Base-by-base conservation (phyloP, 140 eudicot species). In the Anethum foeniculum region DNA sequence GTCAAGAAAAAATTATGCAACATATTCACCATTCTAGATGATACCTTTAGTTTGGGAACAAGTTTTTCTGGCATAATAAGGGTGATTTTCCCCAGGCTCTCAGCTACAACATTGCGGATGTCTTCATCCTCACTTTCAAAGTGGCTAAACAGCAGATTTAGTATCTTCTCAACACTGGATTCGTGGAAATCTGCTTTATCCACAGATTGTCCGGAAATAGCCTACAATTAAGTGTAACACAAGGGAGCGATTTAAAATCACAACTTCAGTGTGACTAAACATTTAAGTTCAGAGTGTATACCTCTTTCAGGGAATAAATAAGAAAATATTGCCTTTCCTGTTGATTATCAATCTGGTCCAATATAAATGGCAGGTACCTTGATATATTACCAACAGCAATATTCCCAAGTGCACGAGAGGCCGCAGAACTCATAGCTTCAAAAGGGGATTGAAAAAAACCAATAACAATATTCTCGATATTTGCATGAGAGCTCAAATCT, bases 91-190 rank as follows among this genome's bases (percentile, higher is more conserved):
- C 99, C 99, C 56, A 95, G 84, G 78, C 97, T 93, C 85, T 95
- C 99, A 2, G 99, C 97, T 25, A 95, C 98, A 58, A 95, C 97
- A 85, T 93, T 95, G 30, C 98, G 92, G 49, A 93, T 97, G 81
- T 98, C 99, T 86, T 93, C 98, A 84, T 95, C 99, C 71, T 95
- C 99, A 85, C 97, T 95, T 93, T 91, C 98, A 83, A 96, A 91
- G 85, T 95, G 98, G 81, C 91, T 95, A 69, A 95, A 95, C 48
- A 95, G 89, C 86, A 93, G 85, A 83, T 81, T 86, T 34, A 93
- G 91, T 74, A 95, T 95, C 93, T 95, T 95, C 78, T 88, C 97
- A 82, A 95, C 97, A 83, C 97, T 91, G 3, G 96, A 91, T 81
- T 88, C 94, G 83, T 95, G 91, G 81, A 95, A 95, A n/a, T 95